A percentile compares a stretch with the other conserved stretches of the same genome.
Evolutionary conservation across 139 green algal species (phyloP).

Genomic region (Chlamydomonas urium): DNA sequence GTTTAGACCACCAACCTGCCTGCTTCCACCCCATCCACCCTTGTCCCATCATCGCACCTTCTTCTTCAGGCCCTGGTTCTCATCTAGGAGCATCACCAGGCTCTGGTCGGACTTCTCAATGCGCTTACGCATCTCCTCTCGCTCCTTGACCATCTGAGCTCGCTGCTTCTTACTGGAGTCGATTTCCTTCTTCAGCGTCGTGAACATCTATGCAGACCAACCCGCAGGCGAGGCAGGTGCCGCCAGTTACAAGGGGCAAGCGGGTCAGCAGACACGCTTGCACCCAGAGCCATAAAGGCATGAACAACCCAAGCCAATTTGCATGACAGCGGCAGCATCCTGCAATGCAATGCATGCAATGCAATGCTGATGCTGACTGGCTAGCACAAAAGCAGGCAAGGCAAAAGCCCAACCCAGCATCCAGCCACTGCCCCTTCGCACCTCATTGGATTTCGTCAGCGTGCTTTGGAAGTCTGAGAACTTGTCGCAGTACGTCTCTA

Average conservation of each 20-base stretch:
- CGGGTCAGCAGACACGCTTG: not conserved
- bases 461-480: slow-evolving; percentile 34
- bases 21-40: not conserved
- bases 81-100: slow-evolving; percentile 20
- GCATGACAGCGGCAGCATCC: not conserved
- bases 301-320: not conserved
- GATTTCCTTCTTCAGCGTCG: slow-evolving; percentile 26
- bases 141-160: slow-evolving; percentile 12
- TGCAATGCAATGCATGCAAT: not conserved
- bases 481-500: slow-evolving; percentile 27
- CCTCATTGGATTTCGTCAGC: slow-evolving; percentile 36
- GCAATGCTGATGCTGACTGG: not conserved
- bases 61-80: slow-evolving; percentile 22
- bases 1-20: not conserved
- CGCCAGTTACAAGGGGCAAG: too few relatives aligned
- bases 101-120: slow-evolving; percentile 16
- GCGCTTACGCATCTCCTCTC: slow-evolving; percentile 22
- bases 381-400: not conserved
- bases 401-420: not conserved
- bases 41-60: slow-evolving; percentile 16
- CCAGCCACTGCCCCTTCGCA: not conserved
- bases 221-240: not conserved
- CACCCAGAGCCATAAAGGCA: not conserved
- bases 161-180: slow-evolving; percentile 28
- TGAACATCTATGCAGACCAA: slow-evolving; percentile 27